Percentiles rank a stretch among this genome's conserved stretches.
phyloP scores from a whole-genome alignment of 164 flowering plant species.

The Umbellularia californica region DNA sequence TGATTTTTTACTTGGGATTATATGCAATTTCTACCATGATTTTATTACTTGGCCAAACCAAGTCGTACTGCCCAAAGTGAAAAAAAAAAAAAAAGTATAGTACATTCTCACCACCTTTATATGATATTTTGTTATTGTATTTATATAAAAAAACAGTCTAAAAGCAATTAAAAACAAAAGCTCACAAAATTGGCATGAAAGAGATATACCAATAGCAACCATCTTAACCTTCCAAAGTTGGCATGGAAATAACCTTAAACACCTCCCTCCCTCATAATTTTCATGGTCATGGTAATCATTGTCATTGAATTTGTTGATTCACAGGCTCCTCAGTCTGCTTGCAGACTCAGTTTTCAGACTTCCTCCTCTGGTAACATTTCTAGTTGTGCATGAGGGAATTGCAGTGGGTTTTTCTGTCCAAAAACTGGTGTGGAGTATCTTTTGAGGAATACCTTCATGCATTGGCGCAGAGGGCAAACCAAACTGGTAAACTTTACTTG shows the following conservation, averaged over 20 bases:
- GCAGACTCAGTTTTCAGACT: slow-evolving; percentile 19
- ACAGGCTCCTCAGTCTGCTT: slow-evolving; percentile 12
- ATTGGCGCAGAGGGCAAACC: slow-evolving; percentile 30
- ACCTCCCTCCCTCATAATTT: neutral
- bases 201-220: neutral
- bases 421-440: slow-evolving; percentile 26
- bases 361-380: slow-evolving; percentile 9
- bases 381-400: slow-evolving; percentile 27
- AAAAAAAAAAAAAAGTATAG: too few relatives aligned
- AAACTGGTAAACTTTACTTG: slow-evolving; percentile 31
- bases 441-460: slow-evolving; percentile 33
- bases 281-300: slow-evolving; percentile 12
- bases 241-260: neutral
- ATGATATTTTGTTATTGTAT: too few relatives aligned
- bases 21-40: too few relatives aligned
- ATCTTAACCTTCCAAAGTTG: neutral
- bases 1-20: too few relatives aligned
- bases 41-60: too few relatives aligned
- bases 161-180: too few relatives aligned
- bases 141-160: too few relatives aligned
- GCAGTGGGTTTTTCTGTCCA: slow-evolving; percentile 43
- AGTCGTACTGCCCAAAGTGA: too few relatives aligned
- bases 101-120: too few relatives aligned
- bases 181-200: neutral
- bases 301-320: slow-evolving; percentile 9